Evolutionary conservation across 2,329 filamentous ascomycete genomes (phyloP).

Genomic region (Ophiostoma ips): DNA sequence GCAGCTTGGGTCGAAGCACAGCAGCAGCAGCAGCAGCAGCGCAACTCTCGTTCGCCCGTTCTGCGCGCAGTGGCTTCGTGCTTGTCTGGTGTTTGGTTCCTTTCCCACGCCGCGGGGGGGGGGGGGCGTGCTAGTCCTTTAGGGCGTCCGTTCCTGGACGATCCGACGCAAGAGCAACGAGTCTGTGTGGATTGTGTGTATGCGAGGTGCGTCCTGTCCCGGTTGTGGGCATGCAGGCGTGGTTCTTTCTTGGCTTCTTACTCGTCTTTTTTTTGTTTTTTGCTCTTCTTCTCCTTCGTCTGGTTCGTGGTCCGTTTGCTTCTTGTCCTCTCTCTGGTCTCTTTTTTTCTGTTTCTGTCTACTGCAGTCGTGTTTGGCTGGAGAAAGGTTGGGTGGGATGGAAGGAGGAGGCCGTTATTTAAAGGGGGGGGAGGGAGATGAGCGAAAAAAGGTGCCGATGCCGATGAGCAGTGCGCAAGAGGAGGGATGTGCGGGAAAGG

Average conservation of each 20-base stretch:
- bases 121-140: background rate
- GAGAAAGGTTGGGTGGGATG: background rate
- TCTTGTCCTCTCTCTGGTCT: background rate
- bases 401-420: background rate
- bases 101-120: background rate
- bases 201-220: background rate
- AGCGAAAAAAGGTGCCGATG: background rate
- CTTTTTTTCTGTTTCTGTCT: background rate
- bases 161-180: background rate
- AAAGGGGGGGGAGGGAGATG: background rate
- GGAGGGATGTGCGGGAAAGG: background rate
- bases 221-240: background rate
- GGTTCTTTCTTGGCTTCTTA: background rate
- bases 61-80: too few relatives aligned
- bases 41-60: too few relatives aligned
- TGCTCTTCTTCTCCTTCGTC: background rate
- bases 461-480: background rate
- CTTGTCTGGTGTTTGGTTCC: background rate
- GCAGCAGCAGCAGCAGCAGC: background rate
- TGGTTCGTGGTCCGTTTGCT: background rate
- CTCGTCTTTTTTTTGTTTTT: background rate
- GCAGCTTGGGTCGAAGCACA: background rate
- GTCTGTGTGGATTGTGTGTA: background rate
- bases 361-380: conserved; percentile 1
- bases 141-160: background rate